Evolutionary conservation across 495 filamentous ascomycete species (phyloP).

Genomic region (Bacidia rubella): DNA sequence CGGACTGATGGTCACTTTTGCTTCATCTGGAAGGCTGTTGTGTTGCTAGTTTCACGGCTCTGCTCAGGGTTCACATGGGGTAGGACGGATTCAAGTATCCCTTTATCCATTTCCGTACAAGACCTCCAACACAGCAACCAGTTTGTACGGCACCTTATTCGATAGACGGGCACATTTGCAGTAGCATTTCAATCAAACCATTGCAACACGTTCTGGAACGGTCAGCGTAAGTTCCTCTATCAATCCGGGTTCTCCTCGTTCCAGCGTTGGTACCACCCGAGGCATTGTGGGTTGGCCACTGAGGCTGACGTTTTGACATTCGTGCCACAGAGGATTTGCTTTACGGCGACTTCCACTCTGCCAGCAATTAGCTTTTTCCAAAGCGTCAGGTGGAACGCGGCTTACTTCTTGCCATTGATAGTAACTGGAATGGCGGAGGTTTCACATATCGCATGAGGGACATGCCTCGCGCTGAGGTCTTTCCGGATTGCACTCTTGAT

Average conservation of each 20-base stretch:
- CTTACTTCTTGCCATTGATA: constrained; percentile 78
- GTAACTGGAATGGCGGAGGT: constrained; percentile 76
- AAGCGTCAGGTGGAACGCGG: background rate
- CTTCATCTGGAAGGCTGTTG: too few species aligned
- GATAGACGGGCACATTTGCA: too few species aligned
- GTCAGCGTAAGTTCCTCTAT: background rate
- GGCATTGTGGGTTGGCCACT: constrained; percentile 69
- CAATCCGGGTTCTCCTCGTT: constrained; percentile 34
- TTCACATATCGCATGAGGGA: constrained; percentile 67
- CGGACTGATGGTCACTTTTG: too few species aligned
- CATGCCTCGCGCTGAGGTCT: constrained; percentile 74
- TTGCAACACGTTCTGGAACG: background rate
- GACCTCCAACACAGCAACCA: too few species aligned
- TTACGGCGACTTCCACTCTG: constrained; percentile 78
- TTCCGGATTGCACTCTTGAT: constrained; percentile 53
- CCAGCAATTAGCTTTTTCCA: background rate
- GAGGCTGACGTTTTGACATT: constrained; percentile 75
- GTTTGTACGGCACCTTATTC: too few species aligned
- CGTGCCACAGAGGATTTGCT: constrained; percentile 82
- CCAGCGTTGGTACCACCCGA: constrained; percentile 79
- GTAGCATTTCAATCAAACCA: too few species aligned
- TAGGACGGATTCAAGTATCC: too few species aligned
- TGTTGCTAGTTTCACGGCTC: too few species aligned
- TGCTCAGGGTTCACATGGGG: too few species aligned
- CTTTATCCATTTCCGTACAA: too few species aligned